phyloP scores from a whole-genome alignment of 495 filamentous ascomycete genomes.

The Penicillium waksmanii region DNA sequence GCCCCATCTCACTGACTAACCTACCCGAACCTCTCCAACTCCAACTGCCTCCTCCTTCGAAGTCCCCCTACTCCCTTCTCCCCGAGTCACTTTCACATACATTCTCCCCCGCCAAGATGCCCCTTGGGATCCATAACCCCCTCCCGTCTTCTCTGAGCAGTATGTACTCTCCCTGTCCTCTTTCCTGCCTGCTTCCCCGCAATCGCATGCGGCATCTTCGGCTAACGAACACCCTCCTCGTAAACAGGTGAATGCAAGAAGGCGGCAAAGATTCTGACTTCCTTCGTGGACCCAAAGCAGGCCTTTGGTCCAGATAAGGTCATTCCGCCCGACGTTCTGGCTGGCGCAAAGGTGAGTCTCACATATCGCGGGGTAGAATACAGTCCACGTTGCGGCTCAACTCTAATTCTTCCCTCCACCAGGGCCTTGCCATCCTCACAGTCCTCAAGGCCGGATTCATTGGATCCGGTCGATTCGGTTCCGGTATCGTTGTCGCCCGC shows the following conservation, averaged over 20 bases:
- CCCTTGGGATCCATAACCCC: constrained; percentile 70
- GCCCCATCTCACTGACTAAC: constrained; percentile 35
- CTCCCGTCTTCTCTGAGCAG: constrained; percentile 67
- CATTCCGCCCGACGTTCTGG: constrained; percentile 89
- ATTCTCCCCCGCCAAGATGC: constrained; percentile 43
- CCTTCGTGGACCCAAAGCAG: constrained; percentile 93
- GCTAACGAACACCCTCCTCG: constrained; percentile 23
- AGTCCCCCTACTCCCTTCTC: constrained; percentile 13
- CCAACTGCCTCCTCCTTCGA: constrained; percentile 20
- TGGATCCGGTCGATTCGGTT: constrained; percentile 89
- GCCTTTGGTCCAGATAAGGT: constrained; percentile 96
- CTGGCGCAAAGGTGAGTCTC: constrained; percentile 79
- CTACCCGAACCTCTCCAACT: constrained; percentile 17
- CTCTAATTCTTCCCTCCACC: constrained; percentile 10
- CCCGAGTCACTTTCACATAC: constrained; percentile 12
- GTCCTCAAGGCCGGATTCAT: constrained; percentile 97
- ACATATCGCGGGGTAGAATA: constrained; percentile 12
- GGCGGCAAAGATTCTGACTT: constrained; percentile 88
- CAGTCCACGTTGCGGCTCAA: constrained; percentile 9
- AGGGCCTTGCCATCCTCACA: constrained; percentile 94
- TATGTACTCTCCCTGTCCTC: constrained; percentile 38
- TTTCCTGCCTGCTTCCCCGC: constrained; percentile 40
- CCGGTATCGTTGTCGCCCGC: constrained; percentile 90
- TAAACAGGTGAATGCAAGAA: constrained; percentile 82
- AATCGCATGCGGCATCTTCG: constrained; percentile 32